Base-by-base conservation (phyloP, 352 stramenopile genomes). In the Globisporangium canariense region DNA sequence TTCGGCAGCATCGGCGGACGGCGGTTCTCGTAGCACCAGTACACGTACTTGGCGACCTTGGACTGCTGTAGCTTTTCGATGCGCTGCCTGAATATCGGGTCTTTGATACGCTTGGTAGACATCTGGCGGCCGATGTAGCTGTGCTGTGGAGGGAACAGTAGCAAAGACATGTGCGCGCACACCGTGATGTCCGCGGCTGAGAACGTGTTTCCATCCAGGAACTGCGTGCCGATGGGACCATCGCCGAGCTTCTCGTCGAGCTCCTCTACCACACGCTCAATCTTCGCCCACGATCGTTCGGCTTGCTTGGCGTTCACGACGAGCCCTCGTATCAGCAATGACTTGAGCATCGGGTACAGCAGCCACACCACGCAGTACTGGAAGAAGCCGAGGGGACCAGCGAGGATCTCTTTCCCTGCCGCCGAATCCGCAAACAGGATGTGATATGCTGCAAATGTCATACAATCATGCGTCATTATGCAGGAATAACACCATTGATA, bases 21-120 rank as follows among this genome's bases (percentile, higher is more conserved):
- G 16, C 76, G 73, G 68, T 85, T 66, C 64, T 69, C 65, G 70
- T 86, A 89, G 70, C 79, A 85, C 75, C 75, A 86, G 10, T 70
- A 64, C 34, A 85, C 77, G 25, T 74, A 83, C 55, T 80, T 59
- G 2, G 63, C 79, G 18, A 71, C 68, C 60, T 80, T 83, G 40
- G 77, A 85, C 14, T 36, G 36, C 30, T 67, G 65, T 0, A 86
- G 57, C 32, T 61, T 49, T 45, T 80, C 63, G 38, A 78, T 54
- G 9, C 77, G 73, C 16, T 68, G 40, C 13, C 59, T 77, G 41
- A 79, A 73, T 4, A 62, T 32, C 0, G 64, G 64, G 30, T 74
- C 57, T 18, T 62, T 47, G 10, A 78, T 62, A 2, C 65, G 62
- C 7, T 60, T 57, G 25, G 69, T n/a, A 0, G 69, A 72, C 32